Evolutionary conservation across 129 eudicot species (phyloP).

Genomic region (Oenanthe sinensis): DNA sequence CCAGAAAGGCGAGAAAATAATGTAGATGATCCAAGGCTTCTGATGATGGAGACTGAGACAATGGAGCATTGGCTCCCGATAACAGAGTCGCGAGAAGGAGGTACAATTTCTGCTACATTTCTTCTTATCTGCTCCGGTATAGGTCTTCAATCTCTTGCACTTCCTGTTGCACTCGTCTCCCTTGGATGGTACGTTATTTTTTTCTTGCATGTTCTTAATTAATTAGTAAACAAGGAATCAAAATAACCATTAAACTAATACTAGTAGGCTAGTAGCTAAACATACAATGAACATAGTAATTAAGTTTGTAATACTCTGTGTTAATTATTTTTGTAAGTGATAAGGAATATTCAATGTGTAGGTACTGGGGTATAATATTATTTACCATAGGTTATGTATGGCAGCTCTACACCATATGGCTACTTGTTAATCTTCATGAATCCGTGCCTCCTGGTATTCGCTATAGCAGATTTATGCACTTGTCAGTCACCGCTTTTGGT

Average conservation of each 20-base stretch:
- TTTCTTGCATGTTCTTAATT: neutral
- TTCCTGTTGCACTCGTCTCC: slow-evolving; percentile 48
- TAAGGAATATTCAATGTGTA: slow-evolving; percentile 1
- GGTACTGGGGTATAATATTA: slow-evolving; percentile 53
- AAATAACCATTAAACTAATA: too few species aligned
- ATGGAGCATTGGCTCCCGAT: slow-evolving; percentile 40
- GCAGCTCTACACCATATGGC: slow-evolving; percentile 63
- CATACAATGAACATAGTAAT: too few species aligned
- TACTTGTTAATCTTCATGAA: slow-evolving; percentile 51
- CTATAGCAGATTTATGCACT: slow-evolving; percentile 61
- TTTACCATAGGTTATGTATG: slow-evolving; percentile 37
- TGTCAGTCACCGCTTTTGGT: slow-evolving; percentile 65
- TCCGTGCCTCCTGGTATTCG: slow-evolving; percentile 38
- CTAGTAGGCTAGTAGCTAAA: too few species aligned
- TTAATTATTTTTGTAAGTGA: too few species aligned
- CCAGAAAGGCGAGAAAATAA: neutral
- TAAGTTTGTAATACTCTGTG: neutral
- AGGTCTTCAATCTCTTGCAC: slow-evolving; percentile 40
- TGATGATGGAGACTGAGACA: neutral
- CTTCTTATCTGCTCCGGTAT: slow-evolving; percentile 47
- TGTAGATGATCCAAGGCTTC: neutral
- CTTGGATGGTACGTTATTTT: slow-evolving; percentile 41
- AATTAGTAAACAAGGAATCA: too few species aligned
- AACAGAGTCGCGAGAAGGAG: slow-evolving; percentile 48
- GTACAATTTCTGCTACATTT: slow-evolving; percentile 23